Base-by-base conservation (phyloP, 2,329 filamentous ascomycete species). In the Aspergillus spinulosporus region DNA sequence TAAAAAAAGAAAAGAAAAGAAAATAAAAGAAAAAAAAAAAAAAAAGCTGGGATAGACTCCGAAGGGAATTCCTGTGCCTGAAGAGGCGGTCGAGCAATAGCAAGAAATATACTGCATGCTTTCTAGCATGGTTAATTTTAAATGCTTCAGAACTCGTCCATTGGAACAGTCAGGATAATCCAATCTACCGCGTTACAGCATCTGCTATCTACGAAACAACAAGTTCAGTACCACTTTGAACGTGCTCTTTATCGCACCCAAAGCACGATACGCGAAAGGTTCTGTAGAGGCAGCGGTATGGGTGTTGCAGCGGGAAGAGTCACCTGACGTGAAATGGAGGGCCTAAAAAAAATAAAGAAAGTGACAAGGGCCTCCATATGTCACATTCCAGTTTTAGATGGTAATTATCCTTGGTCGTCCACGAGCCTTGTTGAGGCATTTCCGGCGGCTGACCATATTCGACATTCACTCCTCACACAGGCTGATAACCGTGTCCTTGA, bases 261-360 rank as follows among this genome's bases (percentile, higher is more conserved):
- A 29, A 40, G 26, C 6, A 28, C 40, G 47, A 49, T 40, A 49
- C 47, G 9, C 21, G 32, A 48, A 49, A 40, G n/a, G 6, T 15
- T 5, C n/a, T 42, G 39, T 15, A 42, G 12, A 42, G 9, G 21
- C 42, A 44, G 21, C 21, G 21, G 21, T 21, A 21, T 21, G 21
- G 21, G 34, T 37, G 34, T 11, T 37, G 34, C n/a, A 12, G 34
- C 7, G 29, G 46, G 32, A 11, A 6, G 7, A 52, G 42, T 52
- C 49, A 52, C 49, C 49, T 42, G 48, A 50, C 26, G 36, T 42
- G 42, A n/a, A 14, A 26, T 40, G 46, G 4, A 15, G 39, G 34
- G 28, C 9, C 21, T 21, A 21, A 21, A 21, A n/a, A 2, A 21
- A 32, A 50, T 29, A 42, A 49, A 49, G 46, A 39, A 37, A 50